These are phyloP conservation scores for Hypholoma fasciculare DNA, from an alignment of 768 basidiomycete species.

Conservation along the genomic window DNA sequence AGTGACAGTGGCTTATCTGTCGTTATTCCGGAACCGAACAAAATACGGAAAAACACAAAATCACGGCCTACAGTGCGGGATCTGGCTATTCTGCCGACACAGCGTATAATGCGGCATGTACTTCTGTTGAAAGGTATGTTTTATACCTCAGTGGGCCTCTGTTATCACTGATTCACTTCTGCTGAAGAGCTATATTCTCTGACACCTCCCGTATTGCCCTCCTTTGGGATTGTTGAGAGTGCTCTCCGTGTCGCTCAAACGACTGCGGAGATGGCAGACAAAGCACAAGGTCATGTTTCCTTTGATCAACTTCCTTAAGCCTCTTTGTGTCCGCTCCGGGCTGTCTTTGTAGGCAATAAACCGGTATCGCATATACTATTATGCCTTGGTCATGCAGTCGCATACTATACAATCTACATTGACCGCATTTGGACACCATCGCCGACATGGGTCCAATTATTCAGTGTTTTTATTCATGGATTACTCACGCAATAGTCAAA, in stretches of 20 bases:
- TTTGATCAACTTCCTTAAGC: conserved; percentile 5
- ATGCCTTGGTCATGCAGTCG: no score
- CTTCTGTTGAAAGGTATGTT: conserved; percentile 57
- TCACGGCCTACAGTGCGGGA: conserved; percentile 43
- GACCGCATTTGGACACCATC: no score
- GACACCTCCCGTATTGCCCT: conserved; percentile 46
- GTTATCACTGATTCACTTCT: not conserved
- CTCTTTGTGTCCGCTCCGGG: not conserved
- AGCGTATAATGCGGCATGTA: conserved; percentile 65
- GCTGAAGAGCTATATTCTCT: conserved; percentile 49
- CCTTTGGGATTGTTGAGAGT: conserved; percentile 20
- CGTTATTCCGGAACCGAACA: conserved; percentile 22
- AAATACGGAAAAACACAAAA: conserved; percentile 22
- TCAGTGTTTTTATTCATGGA: no score
- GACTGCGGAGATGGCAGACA: conserved; percentile 23
- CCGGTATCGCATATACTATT: no score
- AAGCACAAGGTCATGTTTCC: conserved; percentile 24
- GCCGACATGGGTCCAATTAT: no score
- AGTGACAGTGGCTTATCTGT: conserved; percentile 13
- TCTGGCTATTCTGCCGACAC: conserved; percentile 62
- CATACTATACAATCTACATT: no score
- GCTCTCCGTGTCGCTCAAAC: conserved; percentile 27
- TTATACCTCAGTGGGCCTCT: not conserved
- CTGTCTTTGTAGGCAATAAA: no score
- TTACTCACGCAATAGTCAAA: no score